Conservation (phyloP, 176 grass and related monocot genomes). For the barley (Hordeum vulgare) region DNA sequence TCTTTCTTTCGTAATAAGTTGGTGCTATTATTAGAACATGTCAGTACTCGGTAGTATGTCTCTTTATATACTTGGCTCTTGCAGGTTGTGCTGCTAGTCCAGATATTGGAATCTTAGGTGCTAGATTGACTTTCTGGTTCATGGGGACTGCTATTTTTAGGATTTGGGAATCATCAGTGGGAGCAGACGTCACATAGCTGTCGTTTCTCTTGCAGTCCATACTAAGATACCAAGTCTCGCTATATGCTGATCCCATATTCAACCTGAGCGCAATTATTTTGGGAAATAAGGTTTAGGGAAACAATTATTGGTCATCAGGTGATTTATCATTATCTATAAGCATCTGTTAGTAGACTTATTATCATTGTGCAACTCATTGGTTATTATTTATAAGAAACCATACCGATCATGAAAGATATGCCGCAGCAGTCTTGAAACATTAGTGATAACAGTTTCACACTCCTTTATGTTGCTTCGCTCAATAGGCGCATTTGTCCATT, state of each 20-base stretch:
- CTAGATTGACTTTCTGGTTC: conserved; percentile 18
- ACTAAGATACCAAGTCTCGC: not conserved
- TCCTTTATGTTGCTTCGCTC: not conserved
- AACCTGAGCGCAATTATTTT: conserved; percentile 10
- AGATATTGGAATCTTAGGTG: conserved; percentile 27
- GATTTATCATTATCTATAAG: too few relatives aligned
- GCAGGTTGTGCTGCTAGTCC: not conserved
- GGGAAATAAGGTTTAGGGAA: conserved; percentile 6
- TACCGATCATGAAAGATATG: not conserved
- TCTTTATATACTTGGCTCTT: not conserved
- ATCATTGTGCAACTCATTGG: not conserved
- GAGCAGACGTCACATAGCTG: conserved; percentile 11
- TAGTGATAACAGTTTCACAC: not conserved
- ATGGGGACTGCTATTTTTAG: conserved; percentile 23
- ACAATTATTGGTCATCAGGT: not conserved
- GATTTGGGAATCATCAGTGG: conserved; percentile 11
- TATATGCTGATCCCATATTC: not conserved
- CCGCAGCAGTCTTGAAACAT: not conserved
- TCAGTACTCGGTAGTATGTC: not conserved
- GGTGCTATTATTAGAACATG: too few relatives aligned
- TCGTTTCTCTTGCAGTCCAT: not conserved
- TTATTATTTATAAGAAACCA: not conserved
- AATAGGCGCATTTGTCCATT: not conserved
- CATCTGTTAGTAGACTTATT: not conserved
- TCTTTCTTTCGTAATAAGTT: conserved; percentile 13